These are phyloP conservation scores for Psidium friedrichsthalianum DNA, from an alignment of 345 rosid species.

Conservation along the genomic window DNA sequence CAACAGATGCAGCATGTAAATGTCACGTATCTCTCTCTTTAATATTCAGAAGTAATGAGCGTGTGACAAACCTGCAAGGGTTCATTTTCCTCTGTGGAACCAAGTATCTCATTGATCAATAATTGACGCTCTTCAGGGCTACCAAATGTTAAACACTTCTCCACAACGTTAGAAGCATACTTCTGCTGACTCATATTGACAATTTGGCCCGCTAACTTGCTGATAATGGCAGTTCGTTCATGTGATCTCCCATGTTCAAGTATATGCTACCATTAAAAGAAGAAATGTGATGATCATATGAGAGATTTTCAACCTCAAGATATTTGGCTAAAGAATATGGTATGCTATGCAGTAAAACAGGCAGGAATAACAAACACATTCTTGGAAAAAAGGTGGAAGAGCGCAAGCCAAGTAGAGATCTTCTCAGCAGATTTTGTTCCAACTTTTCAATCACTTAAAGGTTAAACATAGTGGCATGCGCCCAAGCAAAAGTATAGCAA, in stretches of 20 bases:
- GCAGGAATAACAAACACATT: background rate
- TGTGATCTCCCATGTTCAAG: conserved; percentile 81
- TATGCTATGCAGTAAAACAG: background rate
- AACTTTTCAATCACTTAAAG: background rate
- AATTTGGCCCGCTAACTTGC: conserved; percentile 83
- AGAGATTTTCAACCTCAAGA: background rate
- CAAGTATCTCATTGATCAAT: conserved; percentile 84
- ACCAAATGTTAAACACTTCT: conserved; percentile 85
- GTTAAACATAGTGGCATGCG: background rate
- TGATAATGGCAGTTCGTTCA: conserved; percentile 64
- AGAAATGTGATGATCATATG: background rate
- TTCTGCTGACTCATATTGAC: conserved; percentile 97
- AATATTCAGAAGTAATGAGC: background rate
- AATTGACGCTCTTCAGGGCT: conserved; percentile 75
- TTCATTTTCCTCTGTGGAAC: conserved; percentile 89
- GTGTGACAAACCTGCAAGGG: conserved; percentile 65
- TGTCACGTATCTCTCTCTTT: background rate
- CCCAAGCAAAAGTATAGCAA: background rate
- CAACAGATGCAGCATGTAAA: background rate
- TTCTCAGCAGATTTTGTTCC: background rate
- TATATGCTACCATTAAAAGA: conserved; percentile 47
- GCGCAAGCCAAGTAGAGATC: background rate
- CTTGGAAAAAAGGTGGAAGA: background rate
- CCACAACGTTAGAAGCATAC: conserved; percentile 96
- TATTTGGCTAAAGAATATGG: background rate